Evolutionary conservation across 768 basidiomycete genomes (phyloP).

Genomic region (Leucocoprinus leucothites): DNA sequence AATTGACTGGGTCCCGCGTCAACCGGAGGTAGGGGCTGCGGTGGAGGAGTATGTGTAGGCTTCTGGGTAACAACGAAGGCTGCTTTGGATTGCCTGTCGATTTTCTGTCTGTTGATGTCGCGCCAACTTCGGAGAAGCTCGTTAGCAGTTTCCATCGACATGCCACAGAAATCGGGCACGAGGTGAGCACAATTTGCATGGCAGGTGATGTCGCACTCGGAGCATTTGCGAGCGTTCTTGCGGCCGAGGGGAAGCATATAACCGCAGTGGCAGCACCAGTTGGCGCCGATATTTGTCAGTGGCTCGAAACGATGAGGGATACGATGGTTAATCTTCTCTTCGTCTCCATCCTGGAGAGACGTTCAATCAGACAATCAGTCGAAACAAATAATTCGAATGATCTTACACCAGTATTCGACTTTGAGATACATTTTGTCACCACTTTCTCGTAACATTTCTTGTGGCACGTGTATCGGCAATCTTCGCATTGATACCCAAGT

Average conservation of each 20-base stretch:
- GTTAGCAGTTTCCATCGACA: constrained; percentile 99
- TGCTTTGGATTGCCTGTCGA: constrained; percentile 10
- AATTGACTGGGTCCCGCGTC: neutral
- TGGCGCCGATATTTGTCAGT: constrained; percentile 94
- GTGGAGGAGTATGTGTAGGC: constrained; percentile 7
- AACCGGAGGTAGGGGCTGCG: neutral
- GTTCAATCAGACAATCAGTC: constrained; percentile 6
- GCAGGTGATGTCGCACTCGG: constrained; percentile 94
- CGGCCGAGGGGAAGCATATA: constrained; percentile 96
- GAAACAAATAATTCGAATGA: neutral
- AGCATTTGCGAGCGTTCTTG: constrained; percentile 94
- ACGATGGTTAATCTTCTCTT: constrained; percentile 98
- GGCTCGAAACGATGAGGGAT: constrained; percentile 98
- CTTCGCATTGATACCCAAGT: constrained; percentile 98
- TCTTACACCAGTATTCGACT: constrained; percentile 88
- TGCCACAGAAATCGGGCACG: constrained; percentile 98
- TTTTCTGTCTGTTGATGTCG: constrained; percentile 74
- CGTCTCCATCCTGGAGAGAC: constrained; percentile 78
- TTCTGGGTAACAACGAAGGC: constrained; percentile 1
- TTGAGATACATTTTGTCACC: constrained; percentile 98
- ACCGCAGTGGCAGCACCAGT: constrained; percentile 99
- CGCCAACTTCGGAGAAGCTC: constrained; percentile 86
- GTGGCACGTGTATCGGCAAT: constrained; percentile 98
- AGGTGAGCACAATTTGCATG: constrained; percentile 97
- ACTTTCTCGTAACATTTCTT: constrained; percentile 99